A percentile compares a stretch with the other conserved stretches of the same genome.
Conservation (phyloP, 176 grass and related monocot species). For the Carex myosuroides region DNA sequence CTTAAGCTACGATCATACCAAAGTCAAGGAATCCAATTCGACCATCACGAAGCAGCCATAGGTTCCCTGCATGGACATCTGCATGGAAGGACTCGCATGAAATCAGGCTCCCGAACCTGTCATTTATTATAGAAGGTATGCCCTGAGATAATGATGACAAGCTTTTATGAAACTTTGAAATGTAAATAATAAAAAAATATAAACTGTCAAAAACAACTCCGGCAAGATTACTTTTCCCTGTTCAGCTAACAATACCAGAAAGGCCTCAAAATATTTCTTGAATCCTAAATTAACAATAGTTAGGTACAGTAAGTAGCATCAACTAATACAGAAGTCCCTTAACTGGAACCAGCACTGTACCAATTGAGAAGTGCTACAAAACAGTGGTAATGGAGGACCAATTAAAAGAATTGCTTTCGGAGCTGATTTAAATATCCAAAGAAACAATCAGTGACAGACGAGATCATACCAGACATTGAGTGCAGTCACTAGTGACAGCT, state of each 20-base stretch:
- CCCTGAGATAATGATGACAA: background rate
- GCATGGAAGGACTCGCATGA: constrained; percentile 92
- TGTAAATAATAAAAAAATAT: background rate
- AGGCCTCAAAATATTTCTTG: background rate
- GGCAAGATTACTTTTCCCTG: background rate
- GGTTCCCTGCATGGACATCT: constrained; percentile 94
- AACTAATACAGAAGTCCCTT: background rate
- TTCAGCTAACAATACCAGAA: background rate
- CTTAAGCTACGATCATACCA: constrained; percentile 37
- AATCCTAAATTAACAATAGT: background rate
- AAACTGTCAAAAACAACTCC: background rate
- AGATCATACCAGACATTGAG: constrained; percentile 84
- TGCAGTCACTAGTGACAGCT: constrained; percentile 75
- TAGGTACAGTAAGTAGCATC: background rate
- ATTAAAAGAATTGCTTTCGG: background rate
- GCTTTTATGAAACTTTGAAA: background rate
- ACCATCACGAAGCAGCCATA: constrained; percentile 93
- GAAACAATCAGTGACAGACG: background rate
- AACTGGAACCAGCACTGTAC: background rate
- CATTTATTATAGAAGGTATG: constrained; percentile 1
- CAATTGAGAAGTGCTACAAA: background rate
- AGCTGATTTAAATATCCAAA: background rate
- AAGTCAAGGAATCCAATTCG: constrained; percentile 95
- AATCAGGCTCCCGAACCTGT: constrained; percentile 96
- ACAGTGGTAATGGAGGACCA: background rate